A percentile compares a stretch with the other conserved stretches of the same genome.
Evolutionary conservation across 148 eudicot species (phyloP).

Genomic region (Polygonum maritimum): DNA sequence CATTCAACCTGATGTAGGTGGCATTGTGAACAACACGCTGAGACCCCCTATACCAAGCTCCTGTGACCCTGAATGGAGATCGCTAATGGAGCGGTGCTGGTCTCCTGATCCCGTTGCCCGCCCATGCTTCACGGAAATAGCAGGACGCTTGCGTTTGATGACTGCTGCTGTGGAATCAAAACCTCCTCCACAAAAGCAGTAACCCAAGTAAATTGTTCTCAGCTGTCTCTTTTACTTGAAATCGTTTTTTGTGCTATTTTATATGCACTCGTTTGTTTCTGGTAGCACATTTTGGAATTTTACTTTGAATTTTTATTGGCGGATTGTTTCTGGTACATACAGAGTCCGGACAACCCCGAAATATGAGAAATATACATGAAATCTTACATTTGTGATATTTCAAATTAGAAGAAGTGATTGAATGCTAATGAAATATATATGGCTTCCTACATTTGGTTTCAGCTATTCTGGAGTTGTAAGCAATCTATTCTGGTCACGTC

Average conservation of each 20-base stretch:
- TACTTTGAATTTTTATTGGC: not conserved
- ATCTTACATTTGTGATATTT: not conserved
- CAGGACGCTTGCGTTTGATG: constrained; percentile 31
- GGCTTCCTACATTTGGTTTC: not conserved
- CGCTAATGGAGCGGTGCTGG: constrained; percentile 46
- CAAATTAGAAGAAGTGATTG: not conserved
- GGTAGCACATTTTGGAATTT: not conserved
- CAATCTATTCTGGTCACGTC: too few species aligned
- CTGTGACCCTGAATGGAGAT: constrained; percentile 41
- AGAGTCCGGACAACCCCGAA: not conserved
- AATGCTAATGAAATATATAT: not conserved
- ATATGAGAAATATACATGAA: not conserved
- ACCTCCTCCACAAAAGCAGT: not conserved
- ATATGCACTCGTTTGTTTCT: not conserved
- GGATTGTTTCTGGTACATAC: constrained; percentile 1
- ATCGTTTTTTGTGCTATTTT: not conserved
- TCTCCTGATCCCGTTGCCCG: constrained; percentile 36
- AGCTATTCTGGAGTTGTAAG: not conserved
- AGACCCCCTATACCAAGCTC: constrained; percentile 35
- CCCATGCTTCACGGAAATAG: constrained; percentile 41
- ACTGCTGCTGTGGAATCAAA: constrained; percentile 8
- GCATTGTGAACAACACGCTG: constrained; percentile 44
- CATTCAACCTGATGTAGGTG: constrained; percentile 24
- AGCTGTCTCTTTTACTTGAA: not conserved
- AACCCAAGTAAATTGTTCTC: constrained; percentile 1